Evolutionary conservation across 805 yeast genomes (phyloP).

Genomic region (Zygoascus biomembranicola): DNA sequence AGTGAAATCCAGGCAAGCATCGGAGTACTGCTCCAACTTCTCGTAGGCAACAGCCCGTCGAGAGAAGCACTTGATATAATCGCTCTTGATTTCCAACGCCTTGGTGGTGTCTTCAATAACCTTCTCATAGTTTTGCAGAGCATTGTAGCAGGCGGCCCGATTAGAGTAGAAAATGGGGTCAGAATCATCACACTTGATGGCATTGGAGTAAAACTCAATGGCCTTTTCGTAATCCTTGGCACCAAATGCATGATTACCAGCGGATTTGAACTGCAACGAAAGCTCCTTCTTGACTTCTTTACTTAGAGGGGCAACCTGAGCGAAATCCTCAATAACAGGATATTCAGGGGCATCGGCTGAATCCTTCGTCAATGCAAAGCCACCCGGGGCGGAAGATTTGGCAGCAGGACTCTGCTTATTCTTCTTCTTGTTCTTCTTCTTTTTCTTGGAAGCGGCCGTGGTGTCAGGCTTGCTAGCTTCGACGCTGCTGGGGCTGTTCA

Average conservation of each 20-base stretch:
- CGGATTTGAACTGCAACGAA: conserved; percentile 74
- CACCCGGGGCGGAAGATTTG: conserved; percentile 7
- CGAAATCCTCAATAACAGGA: conserved; percentile 26
- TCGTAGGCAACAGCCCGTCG: conserved; percentile 94
- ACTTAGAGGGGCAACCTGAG: conserved; percentile 15
- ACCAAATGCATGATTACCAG: conserved; percentile 78
- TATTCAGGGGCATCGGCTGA: conserved; percentile 25
- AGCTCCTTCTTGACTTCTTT: conserved; percentile 36
- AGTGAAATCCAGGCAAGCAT: conserved; percentile 87
- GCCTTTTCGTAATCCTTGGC: conserved; percentile 65
- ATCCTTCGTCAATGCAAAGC: conserved; percentile 17
- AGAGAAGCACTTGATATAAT: conserved; percentile 80
- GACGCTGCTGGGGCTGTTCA: neutral
- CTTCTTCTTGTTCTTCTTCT: conserved; percentile 13
- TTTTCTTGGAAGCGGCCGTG: conserved; percentile 4
- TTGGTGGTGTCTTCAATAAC: conserved; percentile 81
- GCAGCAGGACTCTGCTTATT: conserved; percentile 7
- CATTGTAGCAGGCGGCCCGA: conserved; percentile 92
- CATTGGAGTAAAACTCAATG: conserved; percentile 67
- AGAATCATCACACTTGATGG: conserved; percentile 54
- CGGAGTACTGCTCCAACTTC: conserved; percentile 63
- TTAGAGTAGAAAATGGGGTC: conserved; percentile 92
- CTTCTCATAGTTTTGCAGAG: conserved; percentile 68
- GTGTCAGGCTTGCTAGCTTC: conserved; percentile 20
- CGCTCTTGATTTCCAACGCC: conserved; percentile 81